phyloP scores from a whole-genome alignment of 257 asterid genomes.

The Nicotiana tabacum region DNA sequence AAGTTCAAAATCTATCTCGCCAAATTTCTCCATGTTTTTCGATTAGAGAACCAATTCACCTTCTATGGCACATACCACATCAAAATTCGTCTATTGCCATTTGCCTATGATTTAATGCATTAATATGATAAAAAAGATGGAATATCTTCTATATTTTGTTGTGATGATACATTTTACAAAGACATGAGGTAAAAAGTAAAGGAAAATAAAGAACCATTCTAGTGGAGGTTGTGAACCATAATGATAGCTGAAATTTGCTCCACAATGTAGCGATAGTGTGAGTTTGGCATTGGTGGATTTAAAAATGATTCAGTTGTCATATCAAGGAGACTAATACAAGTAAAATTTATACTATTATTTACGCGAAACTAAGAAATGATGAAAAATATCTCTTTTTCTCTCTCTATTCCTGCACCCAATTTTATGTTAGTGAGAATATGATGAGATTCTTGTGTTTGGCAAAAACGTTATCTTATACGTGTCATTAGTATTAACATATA shows the following conservation, averaged over 20 bases:
- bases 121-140: background rate
- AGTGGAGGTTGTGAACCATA: background rate
- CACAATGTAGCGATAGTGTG: background rate
- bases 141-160: background rate
- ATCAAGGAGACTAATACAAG: background rate
- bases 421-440: background rate
- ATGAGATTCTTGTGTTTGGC: background rate
- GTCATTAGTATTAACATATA: background rate
- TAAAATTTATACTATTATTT: background rate
- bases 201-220: background rate
- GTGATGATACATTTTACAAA: background rate
- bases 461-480: background rate
- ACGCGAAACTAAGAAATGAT: no score
- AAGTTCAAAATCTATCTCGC: background rate
- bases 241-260: slow-evolving; percentile 4
- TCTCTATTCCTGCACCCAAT: background rate
- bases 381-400: background rate
- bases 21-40: background rate
- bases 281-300: background rate
- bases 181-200: background rate
- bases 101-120: background rate
- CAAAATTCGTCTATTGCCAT: background rate
- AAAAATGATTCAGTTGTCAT: background rate
- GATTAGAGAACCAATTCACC: background rate
- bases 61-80: background rate